Conservation (phyloP, 2,329 filamentous ascomycete genomes). For the Graphilbum ipis-grandicollis region DNA sequence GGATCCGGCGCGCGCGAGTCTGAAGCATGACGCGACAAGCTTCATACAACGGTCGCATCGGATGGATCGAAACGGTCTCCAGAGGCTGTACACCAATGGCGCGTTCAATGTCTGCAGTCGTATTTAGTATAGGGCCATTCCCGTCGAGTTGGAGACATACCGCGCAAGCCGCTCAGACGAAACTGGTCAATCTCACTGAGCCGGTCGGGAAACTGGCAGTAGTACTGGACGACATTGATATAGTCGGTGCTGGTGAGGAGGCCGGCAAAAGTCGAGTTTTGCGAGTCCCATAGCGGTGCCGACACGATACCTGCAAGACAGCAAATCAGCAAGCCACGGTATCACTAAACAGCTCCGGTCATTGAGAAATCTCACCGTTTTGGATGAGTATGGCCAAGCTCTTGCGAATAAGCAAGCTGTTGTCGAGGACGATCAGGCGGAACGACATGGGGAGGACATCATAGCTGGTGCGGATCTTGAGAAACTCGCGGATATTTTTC, state of each 20-base stretch:
- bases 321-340: neutral
- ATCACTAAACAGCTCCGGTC: no score
- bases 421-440: constrained; percentile 90
- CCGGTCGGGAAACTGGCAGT: constrained; percentile 90
- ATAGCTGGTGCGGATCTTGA: constrained; percentile 92
- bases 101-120: constrained; percentile 66
- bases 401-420: constrained; percentile 88
- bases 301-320: constrained; percentile 72
- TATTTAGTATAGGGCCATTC: no score
- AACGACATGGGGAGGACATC: constrained; percentile 94
- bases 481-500: constrained; percentile 55
- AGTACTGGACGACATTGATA: constrained; percentile 98
- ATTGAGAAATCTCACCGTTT: constrained; percentile 66
- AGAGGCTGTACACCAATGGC: constrained; percentile 81
- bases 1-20: constrained; percentile 83
- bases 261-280: constrained; percentile 80
- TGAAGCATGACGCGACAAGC: constrained; percentile 88
- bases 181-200: constrained; percentile 87
- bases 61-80: constrained; percentile 92
- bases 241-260: constrained; percentile 92
- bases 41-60: constrained; percentile 79
- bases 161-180: constrained; percentile 75
- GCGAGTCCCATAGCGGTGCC: constrained; percentile 91
- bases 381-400: constrained; percentile 89
- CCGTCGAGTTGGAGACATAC: constrained; percentile 25